A percentile compares a stretch with the other conserved stretches of the same genome.
These are phyloP conservation scores for Hypoxylon lienhwacheense DNA, from an alignment of 495 filamentous ascomycete genomes.

Conservation along the genomic window DNA sequence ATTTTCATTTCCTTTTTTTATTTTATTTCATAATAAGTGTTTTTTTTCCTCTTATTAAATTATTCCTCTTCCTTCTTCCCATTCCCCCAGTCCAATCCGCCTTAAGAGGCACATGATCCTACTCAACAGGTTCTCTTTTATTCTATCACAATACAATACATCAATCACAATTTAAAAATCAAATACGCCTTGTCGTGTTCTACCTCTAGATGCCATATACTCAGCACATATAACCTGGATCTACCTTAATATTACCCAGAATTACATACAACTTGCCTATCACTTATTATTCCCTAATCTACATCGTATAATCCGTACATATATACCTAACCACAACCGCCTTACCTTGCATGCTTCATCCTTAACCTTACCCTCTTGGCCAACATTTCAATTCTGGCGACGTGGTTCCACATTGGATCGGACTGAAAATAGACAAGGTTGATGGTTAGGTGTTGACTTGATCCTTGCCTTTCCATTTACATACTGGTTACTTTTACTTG, in stretches of 20 bases:
- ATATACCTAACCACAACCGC: slow-evolving; percentile 1
- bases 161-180: too few species aligned
- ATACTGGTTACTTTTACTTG: slow-evolving; percentile 20
- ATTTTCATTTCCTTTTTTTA: too few species aligned
- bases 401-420: slow-evolving; percentile 20
- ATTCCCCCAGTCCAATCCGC: neutral
- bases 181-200: too few species aligned
- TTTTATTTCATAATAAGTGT: too few species aligned
- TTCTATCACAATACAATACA: slow-evolving; percentile 1
- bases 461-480: slow-evolving; percentile 20
- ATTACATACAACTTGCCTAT: too few species aligned
- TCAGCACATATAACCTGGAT: neutral
- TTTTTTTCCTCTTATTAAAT: neutral
- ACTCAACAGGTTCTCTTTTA: neutral
- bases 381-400: slow-evolving; percentile 20
- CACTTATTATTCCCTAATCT: too few species aligned
- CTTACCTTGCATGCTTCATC: slow-evolving; percentile 6
- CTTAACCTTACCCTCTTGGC: slow-evolving; percentile 12
- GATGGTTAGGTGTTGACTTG: slow-evolving; percentile 22
- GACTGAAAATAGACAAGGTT: slow-evolving; percentile 27
- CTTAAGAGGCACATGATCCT: neutral
- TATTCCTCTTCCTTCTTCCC: neutral
- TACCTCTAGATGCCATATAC: neutral
- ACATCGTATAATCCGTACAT: too few species aligned
- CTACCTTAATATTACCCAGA: slow-evolving; percentile 1